phyloP scores from a whole-genome alignment of 176 grass and related monocot genomes.

The Ananas comosus region DNA sequence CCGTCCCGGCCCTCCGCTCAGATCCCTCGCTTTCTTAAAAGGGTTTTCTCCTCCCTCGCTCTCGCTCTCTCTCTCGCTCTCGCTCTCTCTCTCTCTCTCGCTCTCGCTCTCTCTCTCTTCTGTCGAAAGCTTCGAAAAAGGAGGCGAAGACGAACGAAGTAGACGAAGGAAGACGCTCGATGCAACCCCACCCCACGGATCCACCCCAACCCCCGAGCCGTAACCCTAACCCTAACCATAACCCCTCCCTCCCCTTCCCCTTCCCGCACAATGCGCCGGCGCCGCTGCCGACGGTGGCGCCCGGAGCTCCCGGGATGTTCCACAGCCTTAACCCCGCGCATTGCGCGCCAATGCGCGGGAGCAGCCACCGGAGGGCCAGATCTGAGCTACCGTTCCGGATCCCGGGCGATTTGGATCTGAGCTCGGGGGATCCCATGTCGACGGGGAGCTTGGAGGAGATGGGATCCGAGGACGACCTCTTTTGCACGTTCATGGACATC shows the following conservation, averaged over 20 bases:
- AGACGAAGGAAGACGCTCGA: slow-evolving; percentile 19
- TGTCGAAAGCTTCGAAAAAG: background rate
- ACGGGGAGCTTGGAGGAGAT: slow-evolving; percentile 63
- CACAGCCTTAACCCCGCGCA: background rate
- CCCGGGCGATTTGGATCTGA: slow-evolving; percentile 63
- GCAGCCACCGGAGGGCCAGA: slow-evolving; percentile 92
- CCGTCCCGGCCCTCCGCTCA: background rate
- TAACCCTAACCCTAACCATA: slow-evolving; percentile 14
- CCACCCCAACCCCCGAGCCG: slow-evolving; percentile 28
- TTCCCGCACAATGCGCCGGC: slow-evolving; percentile 15
- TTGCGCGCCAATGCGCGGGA: slow-evolving; percentile 32
- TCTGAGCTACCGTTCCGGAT: slow-evolving; percentile 91
- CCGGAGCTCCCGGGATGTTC: slow-evolving; percentile 10
- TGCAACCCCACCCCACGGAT: slow-evolving; percentile 67
- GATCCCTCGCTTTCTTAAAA: background rate
- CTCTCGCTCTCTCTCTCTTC: background rate
- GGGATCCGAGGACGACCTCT: slow-evolving; percentile 94
- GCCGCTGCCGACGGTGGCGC: slow-evolving; percentile 1
- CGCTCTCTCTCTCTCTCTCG: background rate
- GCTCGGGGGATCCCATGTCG: slow-evolving; percentile 25
- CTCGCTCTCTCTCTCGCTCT: no score
- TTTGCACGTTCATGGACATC: slow-evolving; percentile 97
- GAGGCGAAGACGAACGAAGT: slow-evolving; percentile 4
- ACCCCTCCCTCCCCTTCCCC: background rate
- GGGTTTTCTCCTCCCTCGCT: background rate